A percentile compares a stretch with the other conserved stretches of the same genome.
phyloP scores from a whole-genome alignment of 352 stramenopile species.

The Phytophthora litchii region DNA sequence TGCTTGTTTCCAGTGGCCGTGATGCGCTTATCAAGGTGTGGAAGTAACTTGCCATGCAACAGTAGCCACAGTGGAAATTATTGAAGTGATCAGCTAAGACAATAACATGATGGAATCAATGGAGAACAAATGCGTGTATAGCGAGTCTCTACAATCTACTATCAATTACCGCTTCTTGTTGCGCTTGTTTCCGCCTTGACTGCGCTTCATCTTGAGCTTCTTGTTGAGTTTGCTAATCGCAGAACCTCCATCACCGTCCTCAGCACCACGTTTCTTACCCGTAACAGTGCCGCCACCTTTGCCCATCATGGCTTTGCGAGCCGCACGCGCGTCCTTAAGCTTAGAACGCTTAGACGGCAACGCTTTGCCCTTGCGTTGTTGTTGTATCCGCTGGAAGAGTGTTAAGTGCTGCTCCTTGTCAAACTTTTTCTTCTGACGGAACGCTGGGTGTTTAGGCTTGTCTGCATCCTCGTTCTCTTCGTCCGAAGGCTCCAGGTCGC shows the following conservation, averaged over 20 bases:
- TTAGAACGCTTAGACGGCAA: slow-evolving; percentile 85
- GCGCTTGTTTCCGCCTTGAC: slow-evolving; percentile 35
- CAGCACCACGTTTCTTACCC: slow-evolving; percentile 38
- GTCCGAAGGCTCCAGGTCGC: slow-evolving; percentile 60
- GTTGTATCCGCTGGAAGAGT: slow-evolving; percentile 90
- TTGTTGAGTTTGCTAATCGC: slow-evolving; percentile 37
- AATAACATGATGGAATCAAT: slow-evolving; percentile 20
- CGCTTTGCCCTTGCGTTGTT: slow-evolving; percentile 80
- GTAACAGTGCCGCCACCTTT: slow-evolving; percentile 35
- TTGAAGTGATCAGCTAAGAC: slow-evolving; percentile 30
- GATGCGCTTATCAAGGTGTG: slow-evolving; percentile 98
- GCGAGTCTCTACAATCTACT: background rate
- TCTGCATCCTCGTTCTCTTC: slow-evolving; percentile 42
- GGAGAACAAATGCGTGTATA: slow-evolving; percentile 6
- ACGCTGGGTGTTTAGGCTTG: slow-evolving; percentile 27
- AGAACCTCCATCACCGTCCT: slow-evolving; percentile 31
- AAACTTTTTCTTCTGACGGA: slow-evolving; percentile 44
- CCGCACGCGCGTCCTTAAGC: slow-evolving; percentile 75
- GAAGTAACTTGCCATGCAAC: slow-evolving; percentile 62
- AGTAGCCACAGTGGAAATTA: slow-evolving; percentile 9
- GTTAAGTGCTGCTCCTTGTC: slow-evolving; percentile 74
- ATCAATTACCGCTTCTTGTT: slow-evolving; percentile 48
- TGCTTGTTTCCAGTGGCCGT: slow-evolving; percentile 93
- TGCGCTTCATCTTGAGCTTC: slow-evolving; percentile 48
- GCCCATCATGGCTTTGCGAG: slow-evolving; percentile 69